phyloP scores from a whole-genome alignment of 176 grass and related monocot genomes.

The Bonia amplexicaulis region DNA sequence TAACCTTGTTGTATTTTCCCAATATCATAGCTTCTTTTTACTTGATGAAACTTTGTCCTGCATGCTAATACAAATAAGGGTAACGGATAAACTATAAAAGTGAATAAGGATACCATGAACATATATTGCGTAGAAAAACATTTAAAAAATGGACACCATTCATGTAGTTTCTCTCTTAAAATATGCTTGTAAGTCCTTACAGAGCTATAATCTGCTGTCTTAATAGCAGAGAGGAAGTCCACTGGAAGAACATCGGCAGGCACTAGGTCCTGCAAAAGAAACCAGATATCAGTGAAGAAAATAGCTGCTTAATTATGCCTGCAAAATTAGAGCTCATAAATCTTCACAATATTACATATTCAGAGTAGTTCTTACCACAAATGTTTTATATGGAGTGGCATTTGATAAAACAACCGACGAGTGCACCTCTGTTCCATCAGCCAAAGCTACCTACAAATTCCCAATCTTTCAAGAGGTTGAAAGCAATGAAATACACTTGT shows the following conservation, averaged over 20 bases:
- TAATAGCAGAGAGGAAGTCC: constrained; percentile 68
- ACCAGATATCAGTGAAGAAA: constrained; percentile 4
- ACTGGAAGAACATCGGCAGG: constrained; percentile 62
- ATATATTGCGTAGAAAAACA: not conserved
- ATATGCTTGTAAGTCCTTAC: constrained; percentile 50
- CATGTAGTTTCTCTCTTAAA: not conserved
- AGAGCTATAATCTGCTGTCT: constrained; percentile 92
- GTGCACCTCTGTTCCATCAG: constrained; percentile 81
- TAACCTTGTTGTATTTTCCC: not conserved
- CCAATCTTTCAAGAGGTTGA: constrained; percentile 9
- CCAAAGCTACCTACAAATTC: constrained; percentile 65
- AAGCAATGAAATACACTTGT: constrained; percentile 8
- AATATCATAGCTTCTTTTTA: not conserved
- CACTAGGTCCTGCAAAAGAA: constrained; percentile 67
- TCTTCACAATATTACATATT: constrained; percentile 25
- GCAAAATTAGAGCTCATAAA: constrained; percentile 11
- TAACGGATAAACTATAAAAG: not conserved
- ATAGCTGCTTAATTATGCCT: constrained; percentile 12
- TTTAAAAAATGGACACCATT: not conserved
- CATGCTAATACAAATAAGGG: not conserved
- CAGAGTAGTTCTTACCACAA: constrained; percentile 63
- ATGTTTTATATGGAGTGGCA: constrained; percentile 88
- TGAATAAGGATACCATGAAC: constrained; percentile 4
- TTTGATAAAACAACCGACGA: constrained; percentile 88
- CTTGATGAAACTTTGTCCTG: not conserved